Evolutionary conservation across 176 grass and related monocot species (phyloP).

Genomic region (Panicum miliaceum): DNA sequence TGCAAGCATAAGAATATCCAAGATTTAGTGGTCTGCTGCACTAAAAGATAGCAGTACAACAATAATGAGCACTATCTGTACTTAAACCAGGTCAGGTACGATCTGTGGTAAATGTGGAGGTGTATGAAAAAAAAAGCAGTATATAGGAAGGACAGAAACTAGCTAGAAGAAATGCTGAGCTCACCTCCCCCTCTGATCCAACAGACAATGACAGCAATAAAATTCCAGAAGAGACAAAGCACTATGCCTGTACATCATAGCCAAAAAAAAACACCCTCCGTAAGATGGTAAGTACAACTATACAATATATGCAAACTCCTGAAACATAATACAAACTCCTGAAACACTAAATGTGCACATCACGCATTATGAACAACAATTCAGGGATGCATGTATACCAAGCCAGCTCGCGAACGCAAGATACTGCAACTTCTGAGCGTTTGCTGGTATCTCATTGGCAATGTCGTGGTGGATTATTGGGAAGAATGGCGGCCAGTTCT

Average conservation of each 20-base stretch:
- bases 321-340: background rate
- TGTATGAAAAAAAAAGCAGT: background rate
- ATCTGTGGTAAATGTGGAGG: background rate
- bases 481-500: slow-evolving; percentile 91
- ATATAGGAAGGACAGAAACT: background rate
- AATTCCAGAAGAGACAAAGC: slow-evolving; percentile 86
- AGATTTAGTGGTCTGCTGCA: slow-evolving; percentile 23
- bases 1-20: slow-evolving; percentile 38
- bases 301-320: background rate
- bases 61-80: background rate
- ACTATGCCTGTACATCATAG: slow-evolving; percentile 72
- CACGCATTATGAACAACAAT: background rate
- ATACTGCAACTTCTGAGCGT: slow-evolving; percentile 86
- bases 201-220: slow-evolving; percentile 84
- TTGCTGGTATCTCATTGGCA: slow-evolving; percentile 83
- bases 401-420: slow-evolving; percentile 90
- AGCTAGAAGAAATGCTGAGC: slow-evolving; percentile 27
- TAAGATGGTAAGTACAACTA: slow-evolving; percentile 15
- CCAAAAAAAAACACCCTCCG: slow-evolving; percentile 1
- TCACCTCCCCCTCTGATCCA: slow-evolving; percentile 97
- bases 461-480: slow-evolving; percentile 94
- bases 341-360: background rate
- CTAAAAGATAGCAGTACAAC: slow-evolving; percentile 7
- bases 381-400: slow-evolving; percentile 41
- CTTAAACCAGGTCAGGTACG: slow-evolving; percentile 23